phyloP scores from a whole-genome alignment of 306 rosid genomes.

The Sesbania bispinosa region DNA sequence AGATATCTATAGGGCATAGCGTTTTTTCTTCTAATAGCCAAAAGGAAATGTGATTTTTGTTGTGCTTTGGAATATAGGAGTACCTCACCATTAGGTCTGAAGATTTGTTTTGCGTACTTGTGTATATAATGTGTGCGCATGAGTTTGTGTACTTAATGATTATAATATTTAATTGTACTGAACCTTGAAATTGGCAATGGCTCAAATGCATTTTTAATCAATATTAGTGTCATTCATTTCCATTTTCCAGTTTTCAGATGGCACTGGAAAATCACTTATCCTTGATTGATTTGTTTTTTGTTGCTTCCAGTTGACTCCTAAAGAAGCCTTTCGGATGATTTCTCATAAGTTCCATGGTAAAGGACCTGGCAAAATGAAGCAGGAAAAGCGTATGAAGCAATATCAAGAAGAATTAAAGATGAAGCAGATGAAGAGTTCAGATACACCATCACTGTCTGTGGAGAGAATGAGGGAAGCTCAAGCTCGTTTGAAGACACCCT shows the following conservation, averaged over 20 bases:
- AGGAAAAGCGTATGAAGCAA: conserved; percentile 92
- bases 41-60: background rate
- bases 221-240: conserved; percentile 1
- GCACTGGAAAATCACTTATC: background rate
- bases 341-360: conserved; percentile 95
- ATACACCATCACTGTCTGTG: conserved; percentile 79
- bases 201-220: conserved; percentile 8
- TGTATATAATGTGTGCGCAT: background rate
- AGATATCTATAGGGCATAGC: conserved; percentile 4
- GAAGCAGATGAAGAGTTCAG: conserved; percentile 93
- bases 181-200: background rate
- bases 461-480: conserved; percentile 98
- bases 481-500: conserved; percentile 73
- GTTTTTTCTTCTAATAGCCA: conserved; percentile 1
- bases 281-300: conserved; percentile 21
- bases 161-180: background rate
- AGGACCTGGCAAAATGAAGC: conserved; percentile 97
- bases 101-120: conserved; percentile 16
- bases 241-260: conserved; percentile 10
- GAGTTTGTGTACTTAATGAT: background rate
- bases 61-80: conserved; percentile 2
- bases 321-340: conserved; percentile 75
- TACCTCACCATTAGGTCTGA: background rate
- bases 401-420: conserved; percentile 78
- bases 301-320: conserved; percentile 79